Evolutionary conservation across 352 stramenopile species (phyloP).

Genomic region (Albugo laibachii): DNA sequence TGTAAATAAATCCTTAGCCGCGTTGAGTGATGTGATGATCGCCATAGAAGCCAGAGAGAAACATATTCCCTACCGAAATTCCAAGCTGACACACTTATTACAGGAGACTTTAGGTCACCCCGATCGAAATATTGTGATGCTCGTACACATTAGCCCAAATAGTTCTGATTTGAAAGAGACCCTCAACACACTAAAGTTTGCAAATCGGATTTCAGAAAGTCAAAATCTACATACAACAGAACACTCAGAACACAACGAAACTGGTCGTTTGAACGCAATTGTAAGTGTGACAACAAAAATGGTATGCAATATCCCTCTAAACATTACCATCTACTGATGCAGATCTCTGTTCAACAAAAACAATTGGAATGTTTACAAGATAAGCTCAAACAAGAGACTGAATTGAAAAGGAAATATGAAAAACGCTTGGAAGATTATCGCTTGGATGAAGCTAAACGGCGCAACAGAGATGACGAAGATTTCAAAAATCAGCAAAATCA

Average conservation of each 20-base stretch:
- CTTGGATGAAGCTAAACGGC: conserved; percentile 27
- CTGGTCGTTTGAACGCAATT: conserved; percentile 33
- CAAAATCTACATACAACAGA: conserved; percentile 14
- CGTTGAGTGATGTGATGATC: conserved; percentile 46
- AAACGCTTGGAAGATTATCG: conserved; percentile 53
- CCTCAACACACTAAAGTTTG: conserved; percentile 65
- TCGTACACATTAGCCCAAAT: conserved; percentile 41
- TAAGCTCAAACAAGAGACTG: conserved; percentile 34
- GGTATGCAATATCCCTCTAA: not conserved
- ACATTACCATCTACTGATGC: not conserved
- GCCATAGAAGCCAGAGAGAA: conserved; percentile 56
- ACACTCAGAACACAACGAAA: conserved; percentile 35
- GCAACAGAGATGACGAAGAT: not conserved
- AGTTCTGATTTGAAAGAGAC: conserved; percentile 35
- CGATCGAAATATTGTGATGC: conserved; percentile 23
- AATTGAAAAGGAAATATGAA: conserved; percentile 57
- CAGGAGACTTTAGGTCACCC: conserved; percentile 39
- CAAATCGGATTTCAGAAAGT: conserved; percentile 24
- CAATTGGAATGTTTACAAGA: conserved; percentile 50
- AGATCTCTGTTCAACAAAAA: conserved; percentile 38
- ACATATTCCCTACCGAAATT: conserved; percentile 68
- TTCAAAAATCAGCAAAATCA: not conserved
- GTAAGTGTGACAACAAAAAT: conserved; percentile 12
- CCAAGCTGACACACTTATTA: conserved; percentile 69
- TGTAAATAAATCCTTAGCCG: conserved; percentile 66